These are phyloP conservation scores for Cercophora newfieldiana DNA, from an alignment of 495 filamentous ascomycete species.

Conservation along the genomic window DNA sequence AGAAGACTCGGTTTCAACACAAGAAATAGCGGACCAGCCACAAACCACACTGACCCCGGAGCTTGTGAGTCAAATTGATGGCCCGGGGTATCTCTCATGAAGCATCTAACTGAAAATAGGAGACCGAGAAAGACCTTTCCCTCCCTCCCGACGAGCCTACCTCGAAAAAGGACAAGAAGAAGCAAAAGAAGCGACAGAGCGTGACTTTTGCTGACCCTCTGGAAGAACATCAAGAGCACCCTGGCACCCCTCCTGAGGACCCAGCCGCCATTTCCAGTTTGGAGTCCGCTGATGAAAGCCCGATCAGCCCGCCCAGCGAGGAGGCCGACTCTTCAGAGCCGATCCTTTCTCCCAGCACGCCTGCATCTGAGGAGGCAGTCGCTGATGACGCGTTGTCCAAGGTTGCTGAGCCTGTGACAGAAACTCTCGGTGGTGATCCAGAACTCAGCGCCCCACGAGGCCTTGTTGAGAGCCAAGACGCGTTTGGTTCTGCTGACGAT, in stretches of 20 bases:
- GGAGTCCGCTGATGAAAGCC: slow-evolving; percentile 7
- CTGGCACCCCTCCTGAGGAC: slow-evolving; percentile 7
- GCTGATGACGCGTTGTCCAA: not conserved
- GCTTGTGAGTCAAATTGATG: not conserved
- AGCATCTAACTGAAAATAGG: not conserved
- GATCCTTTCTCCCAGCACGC: not conserved
- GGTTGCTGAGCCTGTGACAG: not conserved
- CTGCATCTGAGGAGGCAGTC: not conserved
- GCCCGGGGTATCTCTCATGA: not conserved
- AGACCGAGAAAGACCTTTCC: not conserved
- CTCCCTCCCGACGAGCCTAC: not conserved
- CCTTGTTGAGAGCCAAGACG: not conserved
- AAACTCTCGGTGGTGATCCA: not conserved
- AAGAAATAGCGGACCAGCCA: not conserved
- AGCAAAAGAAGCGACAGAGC: slow-evolving; percentile 43
- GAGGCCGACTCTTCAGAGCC: slow-evolving; percentile 17
- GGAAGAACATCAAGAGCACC: slow-evolving; percentile 23
- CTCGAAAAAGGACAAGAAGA: slow-evolving; percentile 22
- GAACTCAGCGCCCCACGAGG: not conserved
- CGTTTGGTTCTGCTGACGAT: not conserved
- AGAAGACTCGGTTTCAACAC: not conserved
- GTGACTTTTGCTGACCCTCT: slow-evolving; percentile 30
- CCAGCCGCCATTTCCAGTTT: slow-evolving; percentile 3
- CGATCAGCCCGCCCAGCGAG: slow-evolving; percentile 23
- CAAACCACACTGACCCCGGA: not conserved